Evolutionary conservation across 331 rosid species (phyloP), one percentile per base, ranked within the genome.

Genomic region (Malus hybrid): DNA sequence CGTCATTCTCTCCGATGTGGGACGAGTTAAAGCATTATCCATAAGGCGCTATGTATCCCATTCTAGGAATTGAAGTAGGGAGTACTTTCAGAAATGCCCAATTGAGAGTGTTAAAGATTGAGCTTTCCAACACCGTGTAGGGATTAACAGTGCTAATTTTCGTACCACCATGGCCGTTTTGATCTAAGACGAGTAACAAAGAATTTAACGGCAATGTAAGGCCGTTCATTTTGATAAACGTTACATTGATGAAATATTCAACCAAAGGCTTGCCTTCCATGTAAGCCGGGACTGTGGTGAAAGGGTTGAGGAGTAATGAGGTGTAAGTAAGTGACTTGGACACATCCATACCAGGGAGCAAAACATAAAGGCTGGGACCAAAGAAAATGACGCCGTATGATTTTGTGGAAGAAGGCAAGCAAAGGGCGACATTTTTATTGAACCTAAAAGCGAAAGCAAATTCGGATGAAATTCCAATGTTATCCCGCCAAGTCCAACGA

Each of bases 401-500:
- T 15, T 81, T 75, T 0, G 83, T 77, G 2, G 78, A 67, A 12
- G 79, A 73, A 27, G 29, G 24, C 55, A 90, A 76, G 31, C 93
- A 88, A 11, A 88, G n/a, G 22, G 77, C 66, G 76, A 90, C 78
- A 20, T 79, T 85, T 78, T 69, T 84, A 42, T 5, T 67, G 70
- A 1, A 72, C 56, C 79, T 50, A 19, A 86, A 86, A 65, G 84
- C 80, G 3, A 79, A 72, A 0, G 89, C 42, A 16, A 87, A 80
- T n/a, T 87, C 92, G 0, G 86, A 80, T 67, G 92, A 80, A 2
- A 91, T 66, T 0, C 89, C 79, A 8, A 79, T 82, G 15, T 71
- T 79, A 1, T 76, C 78, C 80, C 86, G 6, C 93, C 91, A 10
- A 87, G 82, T 70, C 93, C 91, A 16, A 77, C 85, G 54, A 88